phyloP scores from a whole-genome alignment of 164 flowering plant species.

The Chimonanthus salicifolius region DNA sequence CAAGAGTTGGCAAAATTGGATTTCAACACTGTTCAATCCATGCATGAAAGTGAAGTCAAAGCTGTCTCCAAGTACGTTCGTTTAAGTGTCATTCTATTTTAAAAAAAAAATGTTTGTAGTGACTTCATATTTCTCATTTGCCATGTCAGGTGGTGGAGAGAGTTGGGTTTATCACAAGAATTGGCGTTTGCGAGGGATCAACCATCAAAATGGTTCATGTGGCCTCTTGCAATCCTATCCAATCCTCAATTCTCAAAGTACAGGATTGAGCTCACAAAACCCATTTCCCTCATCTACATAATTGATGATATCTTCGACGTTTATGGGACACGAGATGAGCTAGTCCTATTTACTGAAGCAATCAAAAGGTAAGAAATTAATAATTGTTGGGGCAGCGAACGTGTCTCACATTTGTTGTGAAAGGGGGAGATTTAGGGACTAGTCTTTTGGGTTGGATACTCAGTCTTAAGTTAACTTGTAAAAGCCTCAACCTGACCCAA shows the following conservation, averaged over 20 bases:
- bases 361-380: constrained; percentile 31
- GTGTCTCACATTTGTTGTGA: too few relatives aligned
- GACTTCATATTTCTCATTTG: too few relatives aligned
- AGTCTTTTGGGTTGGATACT: too few relatives aligned
- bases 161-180: too few relatives aligned
- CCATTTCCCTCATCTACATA: constrained; percentile 39
- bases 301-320: constrained; percentile 68
- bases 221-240: constrained; percentile 29
- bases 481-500: too few relatives aligned
- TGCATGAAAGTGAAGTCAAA: constrained; percentile 33
- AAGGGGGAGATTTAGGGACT: too few relatives aligned
- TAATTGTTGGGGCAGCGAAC: too few relatives aligned
- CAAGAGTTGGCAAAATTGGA: constrained; percentile 36
- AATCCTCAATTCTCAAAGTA: constrained; percentile 34
- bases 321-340: constrained; percentile 44
- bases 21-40: constrained; percentile 21
- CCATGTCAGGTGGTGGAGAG: too few relatives aligned
- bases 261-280: constrained; percentile 45
- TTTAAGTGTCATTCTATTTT: neutral
- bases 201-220: constrained; percentile 52
- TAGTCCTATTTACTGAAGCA: constrained; percentile 46
- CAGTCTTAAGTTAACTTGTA: too few relatives aligned
- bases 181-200: too few relatives aligned
- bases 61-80: constrained; percentile 36
- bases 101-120: too few relatives aligned